Base-by-base conservation (phyloP, 768 basidiomycete genomes). In the Tricholoma sp. region DNA sequence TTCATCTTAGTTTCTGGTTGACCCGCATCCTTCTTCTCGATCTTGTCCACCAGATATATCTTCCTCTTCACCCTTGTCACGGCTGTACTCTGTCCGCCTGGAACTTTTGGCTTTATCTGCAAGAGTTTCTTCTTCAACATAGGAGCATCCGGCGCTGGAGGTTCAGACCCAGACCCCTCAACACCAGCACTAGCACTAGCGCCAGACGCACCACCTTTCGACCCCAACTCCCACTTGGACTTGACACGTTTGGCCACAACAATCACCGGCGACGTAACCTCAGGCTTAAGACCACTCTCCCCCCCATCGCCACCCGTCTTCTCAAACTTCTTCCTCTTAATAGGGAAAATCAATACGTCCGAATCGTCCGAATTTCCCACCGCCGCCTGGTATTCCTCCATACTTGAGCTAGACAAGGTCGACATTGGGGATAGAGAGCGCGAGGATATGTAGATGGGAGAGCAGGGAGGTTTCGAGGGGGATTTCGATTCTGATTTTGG, bases 41-140 rank as follows among this genome's bases (percentile, higher is more conserved):
- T 43, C 52, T 73, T 74, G 5, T 71, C 60, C 51, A 58, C 52
- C 56, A 73, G 2, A 5, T 27, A 27, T 27, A 27, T 74, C 9
- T 71, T 61, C 52, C 69, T 74, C 59, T 66, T 72, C 4, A 74
- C 64, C 47, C 68, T 59, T 8, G 73, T 74, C n/a, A 63, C 46
- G 11, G 73, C 72, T 56, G 54, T 56, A 32, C 59, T 59, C 27
- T 57, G 59, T 3, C 52, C 53, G 14, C 55, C 37, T 12, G 58
- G 59, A 22, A 27, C 55, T 50, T 52, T 55, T 39, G 57, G 49
- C 16, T 61, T 63, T 10, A 58, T 47, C 16, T 56, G 27, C 19
- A 61, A 56, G 14, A 62, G 24, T 61, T 59, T 64, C 52, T 62
- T 57, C 52, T 59, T 31, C 47, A 53, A 47, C 46, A 18, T n/a